Evolutionary conservation across 2,329 filamentous ascomycete genomes (phyloP).

Genomic region (Fusarium stilboides): DNA sequence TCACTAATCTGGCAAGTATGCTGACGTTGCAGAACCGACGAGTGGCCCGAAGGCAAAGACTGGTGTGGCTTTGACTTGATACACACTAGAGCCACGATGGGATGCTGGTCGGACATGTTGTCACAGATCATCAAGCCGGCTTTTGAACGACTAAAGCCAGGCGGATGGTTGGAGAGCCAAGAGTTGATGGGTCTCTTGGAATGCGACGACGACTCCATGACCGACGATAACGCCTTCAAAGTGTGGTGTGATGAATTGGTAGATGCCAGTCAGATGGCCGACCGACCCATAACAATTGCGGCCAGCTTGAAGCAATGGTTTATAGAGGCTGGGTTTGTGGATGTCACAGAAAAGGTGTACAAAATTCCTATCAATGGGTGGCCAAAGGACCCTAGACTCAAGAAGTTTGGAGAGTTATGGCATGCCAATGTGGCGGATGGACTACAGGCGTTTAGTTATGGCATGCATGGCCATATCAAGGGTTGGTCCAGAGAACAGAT

Average conservation of each 20-base stretch:
- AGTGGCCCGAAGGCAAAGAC: conserved; percentile 17
- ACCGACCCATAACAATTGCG: conserved; percentile 8
- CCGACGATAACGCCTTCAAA: conserved; percentile 9
- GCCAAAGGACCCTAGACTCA: conserved; percentile 21
- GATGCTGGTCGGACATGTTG: conserved; percentile 15
- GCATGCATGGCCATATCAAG: conserved; percentile 11
- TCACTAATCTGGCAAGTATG: not conserved
- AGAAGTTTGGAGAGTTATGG: conserved; percentile 16
- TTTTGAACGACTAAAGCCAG: conserved; percentile 13
- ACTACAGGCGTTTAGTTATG: conserved; percentile 14
- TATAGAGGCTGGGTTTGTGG: conserved; percentile 7
- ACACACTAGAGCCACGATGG: conserved; percentile 11
- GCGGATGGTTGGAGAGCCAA: conserved; percentile 15
- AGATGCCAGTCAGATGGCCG: conserved; percentile 12
- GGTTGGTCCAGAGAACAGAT: conserved; percentile 17
- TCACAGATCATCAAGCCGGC: conserved; percentile 15
- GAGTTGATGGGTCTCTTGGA: conserved; percentile 11
- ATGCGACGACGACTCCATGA: conserved; percentile 8
- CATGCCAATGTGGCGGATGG: conserved; percentile 10
- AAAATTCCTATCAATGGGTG: conserved; percentile 19
- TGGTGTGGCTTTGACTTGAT: conserved; percentile 21
- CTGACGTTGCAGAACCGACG: conserved; percentile 10
- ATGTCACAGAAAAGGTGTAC: conserved; percentile 17
- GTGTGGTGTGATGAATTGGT: conserved; percentile 13
- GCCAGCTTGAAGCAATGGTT: conserved; percentile 9